A percentile compares a stretch with the other conserved stretches of the same genome.
Evolutionary conservation across 2,329 filamentous ascomycete species (phyloP).

Genomic region (Fonsecaea pedrosoi): DNA sequence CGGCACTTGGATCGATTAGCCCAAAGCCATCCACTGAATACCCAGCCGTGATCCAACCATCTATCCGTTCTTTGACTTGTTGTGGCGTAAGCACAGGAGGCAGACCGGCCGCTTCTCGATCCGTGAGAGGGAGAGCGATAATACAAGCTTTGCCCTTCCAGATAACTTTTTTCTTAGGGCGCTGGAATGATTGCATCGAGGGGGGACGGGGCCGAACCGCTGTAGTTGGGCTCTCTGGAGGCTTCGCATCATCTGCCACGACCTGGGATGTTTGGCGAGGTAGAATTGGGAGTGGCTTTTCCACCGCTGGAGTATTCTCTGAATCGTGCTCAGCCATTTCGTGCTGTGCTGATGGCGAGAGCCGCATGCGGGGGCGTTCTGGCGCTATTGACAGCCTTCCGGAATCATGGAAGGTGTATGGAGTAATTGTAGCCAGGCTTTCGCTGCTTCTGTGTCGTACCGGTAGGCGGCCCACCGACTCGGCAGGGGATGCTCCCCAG

Average conservation of each 20-base stretch:
- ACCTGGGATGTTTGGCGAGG: constrained; percentile 16
- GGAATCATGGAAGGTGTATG: constrained; percentile 39
- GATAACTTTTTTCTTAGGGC: constrained; percentile 71
- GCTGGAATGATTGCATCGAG: constrained; percentile 42
- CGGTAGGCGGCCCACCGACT: constrained; percentile 2
- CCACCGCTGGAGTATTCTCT: constrained; percentile 9
- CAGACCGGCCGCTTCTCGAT: constrained; percentile 64
- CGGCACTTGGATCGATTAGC: constrained; percentile 37
- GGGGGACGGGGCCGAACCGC: constrained; percentile 59
- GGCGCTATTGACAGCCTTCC: constrained; percentile 20
- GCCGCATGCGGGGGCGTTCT: constrained; percentile 12
- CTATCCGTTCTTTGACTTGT: constrained; percentile 50
- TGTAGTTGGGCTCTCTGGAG: constrained; percentile 32
- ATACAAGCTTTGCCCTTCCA: constrained; percentile 79
- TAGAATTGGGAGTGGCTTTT: constrained; percentile 20
- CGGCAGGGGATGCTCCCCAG: constrained; percentile 29
- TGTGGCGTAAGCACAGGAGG: constrained; percentile 48
- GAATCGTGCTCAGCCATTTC: constrained; percentile 23
- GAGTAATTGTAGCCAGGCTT: constrained; percentile 39
- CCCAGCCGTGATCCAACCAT: constrained; percentile 52
- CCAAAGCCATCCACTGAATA: constrained; percentile 53
- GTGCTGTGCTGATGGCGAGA: constrained; percentile 16
- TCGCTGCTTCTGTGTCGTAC: constrained; percentile 28
- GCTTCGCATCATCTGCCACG: constrained; percentile 22
- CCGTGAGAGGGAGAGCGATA: constrained; percentile 72